phyloP scores from a whole-genome alignment of 805 yeast species.

The Kazachstania psychrophila region DNA sequence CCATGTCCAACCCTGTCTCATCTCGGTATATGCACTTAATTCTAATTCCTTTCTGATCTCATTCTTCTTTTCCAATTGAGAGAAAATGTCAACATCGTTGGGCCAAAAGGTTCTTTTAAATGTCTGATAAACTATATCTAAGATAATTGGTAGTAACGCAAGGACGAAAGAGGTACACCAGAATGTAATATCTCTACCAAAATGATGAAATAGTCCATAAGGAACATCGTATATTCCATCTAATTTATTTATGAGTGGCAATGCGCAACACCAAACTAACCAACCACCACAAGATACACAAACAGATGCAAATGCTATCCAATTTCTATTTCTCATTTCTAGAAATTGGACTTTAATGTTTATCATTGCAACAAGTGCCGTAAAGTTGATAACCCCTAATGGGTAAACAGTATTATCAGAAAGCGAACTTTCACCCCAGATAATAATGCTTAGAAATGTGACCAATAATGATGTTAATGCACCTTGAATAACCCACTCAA shows the following conservation, averaged over 20 bases:
- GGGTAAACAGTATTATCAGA: constrained; percentile 75
- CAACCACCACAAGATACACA: constrained; percentile 75
- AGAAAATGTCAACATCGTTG: constrained; percentile 71
- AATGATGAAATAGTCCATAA: constrained; percentile 56
- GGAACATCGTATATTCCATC: constrained; percentile 57
- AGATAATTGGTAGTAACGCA: constrained; percentile 46
- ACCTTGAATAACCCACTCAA: constrained; percentile 73
- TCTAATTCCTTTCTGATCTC: constrained; percentile 64
- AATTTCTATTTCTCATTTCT: constrained; percentile 69
- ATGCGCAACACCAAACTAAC: constrained; percentile 70
- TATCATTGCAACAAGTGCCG: constrained; percentile 62
- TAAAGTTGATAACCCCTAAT: constrained; percentile 65
- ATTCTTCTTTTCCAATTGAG: constrained; percentile 61
- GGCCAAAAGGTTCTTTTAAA: constrained; percentile 49
- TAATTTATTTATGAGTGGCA: constrained; percentile 57
- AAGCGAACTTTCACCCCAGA: constrained; percentile 65
- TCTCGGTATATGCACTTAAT: constrained; percentile 57
- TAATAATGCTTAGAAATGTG: constrained; percentile 53
- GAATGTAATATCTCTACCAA: constrained; percentile 76
- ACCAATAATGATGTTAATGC: constrained; percentile 62
- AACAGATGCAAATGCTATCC: constrained; percentile 58
- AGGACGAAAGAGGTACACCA: constrained; percentile 70
- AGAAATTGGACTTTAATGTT: constrained; percentile 70
- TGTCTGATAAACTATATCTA: constrained; percentile 59
- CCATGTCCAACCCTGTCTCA: constrained; percentile 75